phyloP scores from a whole-genome alignment of 306 rosid species.

The Cucumis hystrix region DNA sequence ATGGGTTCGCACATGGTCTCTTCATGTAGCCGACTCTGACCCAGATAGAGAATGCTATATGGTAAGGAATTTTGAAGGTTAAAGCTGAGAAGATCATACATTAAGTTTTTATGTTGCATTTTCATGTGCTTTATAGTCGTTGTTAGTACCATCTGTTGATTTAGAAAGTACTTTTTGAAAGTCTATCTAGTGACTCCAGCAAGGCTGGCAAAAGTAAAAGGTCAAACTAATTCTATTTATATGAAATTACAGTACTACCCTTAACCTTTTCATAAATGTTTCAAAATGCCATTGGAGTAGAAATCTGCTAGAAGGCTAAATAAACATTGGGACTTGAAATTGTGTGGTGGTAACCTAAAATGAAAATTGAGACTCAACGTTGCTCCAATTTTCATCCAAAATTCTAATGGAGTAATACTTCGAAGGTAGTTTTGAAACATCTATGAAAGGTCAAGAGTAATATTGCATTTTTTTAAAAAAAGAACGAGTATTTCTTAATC shows the following conservation, averaged over 20 bases:
- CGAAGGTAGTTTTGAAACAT: too few relatives aligned
- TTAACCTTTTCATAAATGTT: not conserved
- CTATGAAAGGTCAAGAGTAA: too few relatives aligned
- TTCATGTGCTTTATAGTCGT: not conserved
- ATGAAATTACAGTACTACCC: not conserved
- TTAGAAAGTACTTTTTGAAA: not conserved
- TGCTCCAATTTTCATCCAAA: not conserved
- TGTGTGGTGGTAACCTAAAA: not conserved
- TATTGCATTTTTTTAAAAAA: too few relatives aligned
- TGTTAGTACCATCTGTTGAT: not conserved
- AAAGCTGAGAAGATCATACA: not conserved
- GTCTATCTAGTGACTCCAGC: not conserved
- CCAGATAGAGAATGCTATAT: slow-evolving; percentile 76
- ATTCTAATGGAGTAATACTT: too few relatives aligned
- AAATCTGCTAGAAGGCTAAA: too few relatives aligned
- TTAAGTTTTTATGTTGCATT: not conserved
- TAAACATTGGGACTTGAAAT: not conserved
- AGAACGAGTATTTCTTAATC: too few relatives aligned
- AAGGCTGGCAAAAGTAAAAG: not conserved
- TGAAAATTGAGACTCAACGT: not conserved
- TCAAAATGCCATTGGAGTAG: not conserved
- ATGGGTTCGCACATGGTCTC: slow-evolving; percentile 84
- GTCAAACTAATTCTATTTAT: too few relatives aligned
- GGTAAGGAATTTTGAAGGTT: slow-evolving; percentile 38
- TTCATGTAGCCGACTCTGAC: slow-evolving; percentile 68